Evolutionary conservation across 768 basidiomycete genomes (phyloP), one percentile per base, ranked within the genome.

Genomic region (Amanita exitialis): DNA sequence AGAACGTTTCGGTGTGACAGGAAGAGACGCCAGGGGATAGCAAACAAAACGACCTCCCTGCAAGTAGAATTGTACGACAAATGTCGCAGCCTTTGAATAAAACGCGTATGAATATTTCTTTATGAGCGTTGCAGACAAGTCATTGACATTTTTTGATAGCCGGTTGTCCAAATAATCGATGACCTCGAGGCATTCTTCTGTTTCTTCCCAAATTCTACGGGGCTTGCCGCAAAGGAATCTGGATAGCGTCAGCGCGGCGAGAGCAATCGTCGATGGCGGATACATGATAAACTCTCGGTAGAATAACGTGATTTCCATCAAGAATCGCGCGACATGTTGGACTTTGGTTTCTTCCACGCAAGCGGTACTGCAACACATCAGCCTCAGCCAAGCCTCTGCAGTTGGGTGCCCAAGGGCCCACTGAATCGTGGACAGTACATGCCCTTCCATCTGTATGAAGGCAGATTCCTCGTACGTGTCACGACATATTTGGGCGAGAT

Each of bases 261-360:
- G 69, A 30, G 96, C 95, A 62, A 97, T 86, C 37, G 87, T 78
- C 1, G 90, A 94, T 2, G 95, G 83, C 6, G 82, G 71, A 63
- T 82, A 87, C 60, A 82, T 82, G 67, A 96, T 75, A 67, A 94
- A 98, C 64, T 98, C 96, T 53, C 92, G 84, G 68, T 97, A 88
- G 74, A 97, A 98, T 47, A 99, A 80, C 27, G 96, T 97, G 61
- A 97, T 92, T 68, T 99, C 96, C 96, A 99, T 99, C 64, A 98
- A 69, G 74, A 98, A 99, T 44, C 96, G 83, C 2, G 96, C 92
- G 56, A 98, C 86, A 62, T 96, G 87, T 62, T 96, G 92, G 4
- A 95, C 89, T 68, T 87, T 90, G 47, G 83, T 73, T 51, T 95
- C 92, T 66, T 97, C 96, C 54, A 80, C 64, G 62, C 70, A 74